Conservation (phyloP, 305 asterid genomes). For the Coffea humblotiana region DNA sequence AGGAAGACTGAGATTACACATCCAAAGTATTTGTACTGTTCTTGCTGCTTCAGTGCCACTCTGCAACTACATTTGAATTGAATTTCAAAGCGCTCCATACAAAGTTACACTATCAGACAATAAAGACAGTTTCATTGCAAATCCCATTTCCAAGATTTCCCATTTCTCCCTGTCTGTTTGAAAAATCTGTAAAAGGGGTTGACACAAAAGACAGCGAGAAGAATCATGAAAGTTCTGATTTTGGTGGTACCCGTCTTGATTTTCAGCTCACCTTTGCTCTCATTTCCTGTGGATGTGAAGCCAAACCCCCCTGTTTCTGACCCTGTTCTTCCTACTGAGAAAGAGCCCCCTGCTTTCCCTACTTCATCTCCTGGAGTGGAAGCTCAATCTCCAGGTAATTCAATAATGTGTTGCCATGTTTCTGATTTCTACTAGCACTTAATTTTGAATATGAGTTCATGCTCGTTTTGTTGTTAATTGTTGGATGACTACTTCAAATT, state of each 20-base stretch:
- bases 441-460: background rate
- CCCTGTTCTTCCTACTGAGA: slow-evolving; percentile 73
- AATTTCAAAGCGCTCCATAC: slow-evolving; percentile 17
- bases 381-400: slow-evolving; percentile 75
- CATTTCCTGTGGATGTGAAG: slow-evolving; percentile 61
- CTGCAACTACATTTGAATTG: slow-evolving; percentile 1
- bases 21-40: slow-evolving; percentile 5
- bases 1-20: slow-evolving; percentile 18
- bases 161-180: slow-evolving; percentile 18
- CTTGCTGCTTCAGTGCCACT: background rate
- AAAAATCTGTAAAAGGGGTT: slow-evolving; percentile 18
- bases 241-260: slow-evolving; percentile 49
- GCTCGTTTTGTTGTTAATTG: background rate
- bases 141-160: slow-evolving; percentile 17
- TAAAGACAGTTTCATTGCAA: slow-evolving; percentile 13
- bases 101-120: slow-evolving; percentile 5
- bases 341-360: slow-evolving; percentile 63
- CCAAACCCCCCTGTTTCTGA: slow-evolving; percentile 67
- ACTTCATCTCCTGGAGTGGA: slow-evolving; percentile 49
- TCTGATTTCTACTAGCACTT: background rate
- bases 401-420: slow-evolving; percentile 10
- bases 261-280: slow-evolving; percentile 39
- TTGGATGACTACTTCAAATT: background rate
- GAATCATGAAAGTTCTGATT: slow-evolving; percentile 47
- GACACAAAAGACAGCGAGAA: background rate